Percentiles rank a stretch among this genome's conserved stretches.
These are phyloP conservation scores for Colletotrichum tropicale DNA, from an alignment of 2,329 filamentous ascomycete genomes.

Conservation along the genomic window DNA sequence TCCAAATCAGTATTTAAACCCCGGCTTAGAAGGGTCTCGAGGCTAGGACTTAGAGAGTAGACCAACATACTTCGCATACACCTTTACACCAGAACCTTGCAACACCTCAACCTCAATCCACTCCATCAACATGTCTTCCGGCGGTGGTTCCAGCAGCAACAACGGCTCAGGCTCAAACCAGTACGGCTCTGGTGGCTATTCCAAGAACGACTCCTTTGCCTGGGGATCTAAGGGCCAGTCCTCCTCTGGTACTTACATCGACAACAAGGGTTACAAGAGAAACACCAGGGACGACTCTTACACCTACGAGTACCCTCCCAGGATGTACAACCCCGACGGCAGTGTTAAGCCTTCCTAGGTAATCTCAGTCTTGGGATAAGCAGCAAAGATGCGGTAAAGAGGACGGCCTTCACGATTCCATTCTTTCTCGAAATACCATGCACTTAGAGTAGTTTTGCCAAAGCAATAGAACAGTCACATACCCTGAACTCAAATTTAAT, in stretches of 20 bases:
- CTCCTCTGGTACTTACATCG: not conserved
- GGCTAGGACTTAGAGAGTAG: not conserved
- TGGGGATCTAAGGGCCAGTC: not conserved
- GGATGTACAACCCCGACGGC: not conserved
- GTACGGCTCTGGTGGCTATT: not conserved
- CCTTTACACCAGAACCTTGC: not conserved
- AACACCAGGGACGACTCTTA: not conserved
- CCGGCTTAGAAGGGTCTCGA: not conserved
- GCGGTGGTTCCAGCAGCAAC: not conserved
- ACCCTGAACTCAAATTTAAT: not conserved
- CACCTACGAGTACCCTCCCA: not conserved
- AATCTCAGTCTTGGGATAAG: not conserved
- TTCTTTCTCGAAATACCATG: not conserved
- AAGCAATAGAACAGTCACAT: not conserved
- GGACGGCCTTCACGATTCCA: not conserved
- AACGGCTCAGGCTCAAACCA: not conserved
- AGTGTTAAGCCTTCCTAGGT: not conserved
- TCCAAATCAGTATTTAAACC: not conserved
- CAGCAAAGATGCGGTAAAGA: not conserved
- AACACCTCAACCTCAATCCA: not conserved
- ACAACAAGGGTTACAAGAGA: not conserved
- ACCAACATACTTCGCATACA: not conserved
- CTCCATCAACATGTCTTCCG: not conserved
- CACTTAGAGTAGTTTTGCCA: not conserved
- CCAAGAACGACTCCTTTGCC: not conserved